These are phyloP conservation scores for Thelephora terrestris DNA, from an alignment of 1,284 basidiomycete species.

Conservation along the genomic window DNA sequence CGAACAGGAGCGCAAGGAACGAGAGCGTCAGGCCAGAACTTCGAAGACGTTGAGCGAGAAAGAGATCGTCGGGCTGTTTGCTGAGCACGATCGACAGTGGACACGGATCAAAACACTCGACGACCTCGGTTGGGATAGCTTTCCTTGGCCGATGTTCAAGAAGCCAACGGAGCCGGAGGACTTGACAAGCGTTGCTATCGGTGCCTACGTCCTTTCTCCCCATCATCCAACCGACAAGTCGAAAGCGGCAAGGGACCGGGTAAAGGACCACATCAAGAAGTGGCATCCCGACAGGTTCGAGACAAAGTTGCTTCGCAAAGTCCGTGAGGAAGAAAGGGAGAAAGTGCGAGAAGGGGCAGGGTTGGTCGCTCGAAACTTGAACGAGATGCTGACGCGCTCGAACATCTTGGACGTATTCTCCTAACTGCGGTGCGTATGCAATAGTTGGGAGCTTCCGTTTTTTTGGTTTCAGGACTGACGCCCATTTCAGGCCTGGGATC, in stretches of 20 bases:
- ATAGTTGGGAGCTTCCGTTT: conserved; percentile 7
- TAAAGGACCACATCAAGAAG: conserved; percentile 46
- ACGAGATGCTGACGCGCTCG: conserved; percentile 31
- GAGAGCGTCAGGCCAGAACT: conserved; percentile 28
- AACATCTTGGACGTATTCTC: conserved; percentile 15
- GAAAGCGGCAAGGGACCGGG: conserved; percentile 44
- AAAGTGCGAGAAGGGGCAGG: conserved; percentile 31
- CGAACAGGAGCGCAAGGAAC: conserved; percentile 40
- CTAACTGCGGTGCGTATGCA: conserved; percentile 12
- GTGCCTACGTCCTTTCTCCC: conserved; percentile 48
- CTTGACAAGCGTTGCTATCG: conserved; percentile 42
- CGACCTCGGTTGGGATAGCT: conserved; percentile 40
- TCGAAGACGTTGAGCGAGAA: conserved; percentile 40
- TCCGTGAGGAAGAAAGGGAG: conserved; percentile 32
- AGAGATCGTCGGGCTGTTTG: conserved; percentile 41
- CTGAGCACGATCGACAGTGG: conserved; percentile 51
- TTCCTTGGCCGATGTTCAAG: conserved; percentile 65
- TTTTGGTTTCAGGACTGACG: too few relatives aligned
- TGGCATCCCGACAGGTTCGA: conserved; percentile 36
- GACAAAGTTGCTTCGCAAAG: conserved; percentile 31
- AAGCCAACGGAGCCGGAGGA: conserved; percentile 45
- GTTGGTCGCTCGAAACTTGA: conserved; percentile 41
- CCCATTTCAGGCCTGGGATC: too few relatives aligned
- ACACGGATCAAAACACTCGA: conserved; percentile 27
- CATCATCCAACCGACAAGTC: conserved; percentile 37